A percentile compares a stretch with the other conserved stretches of the same genome.
phyloP scores from a whole-genome alignment of 352 stramenopile species.

The Globisporangium spinosum region DNA sequence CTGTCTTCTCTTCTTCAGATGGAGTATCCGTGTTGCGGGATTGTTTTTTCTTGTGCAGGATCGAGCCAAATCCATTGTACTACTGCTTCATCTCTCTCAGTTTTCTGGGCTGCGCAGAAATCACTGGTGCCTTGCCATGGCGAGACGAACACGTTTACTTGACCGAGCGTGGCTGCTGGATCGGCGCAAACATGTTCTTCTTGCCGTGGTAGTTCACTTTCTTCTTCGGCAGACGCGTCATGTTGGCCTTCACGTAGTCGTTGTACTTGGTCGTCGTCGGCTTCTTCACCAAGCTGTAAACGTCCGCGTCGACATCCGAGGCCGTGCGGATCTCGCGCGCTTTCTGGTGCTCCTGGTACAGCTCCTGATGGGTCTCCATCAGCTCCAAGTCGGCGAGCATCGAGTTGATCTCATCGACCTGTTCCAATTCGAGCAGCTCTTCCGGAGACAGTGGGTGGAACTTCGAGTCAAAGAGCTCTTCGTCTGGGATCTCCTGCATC shows the following conservation, averaged over 20 bases:
- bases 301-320: conserved; percentile 45
- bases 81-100: conserved; percentile 2
- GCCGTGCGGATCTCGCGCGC: conserved; percentile 15
- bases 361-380: conserved; percentile 73
- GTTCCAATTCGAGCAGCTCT: conserved; percentile 66
- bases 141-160: conserved; percentile 32
- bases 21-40: conserved; percentile 22
- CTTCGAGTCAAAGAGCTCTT: conserved; percentile 73
- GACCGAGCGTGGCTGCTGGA: conserved; percentile 69
- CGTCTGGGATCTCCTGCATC: conserved; percentile 57
- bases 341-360: conserved; percentile 17
- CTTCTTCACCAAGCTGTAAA: conserved; percentile 58
- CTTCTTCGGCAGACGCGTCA: conserved; percentile 33
- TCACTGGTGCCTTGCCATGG: not conserved
- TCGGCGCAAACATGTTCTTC: conserved; percentile 42
- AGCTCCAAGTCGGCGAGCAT: conserved; percentile 75
- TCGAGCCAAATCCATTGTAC: conserved; percentile 13
- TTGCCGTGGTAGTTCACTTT: conserved; percentile 35
- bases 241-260: conserved; percentile 30
- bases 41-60: conserved; percentile 26
- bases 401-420: conserved; percentile 78
- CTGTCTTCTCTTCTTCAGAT: conserved; percentile 17
- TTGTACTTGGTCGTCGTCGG: conserved; percentile 34
- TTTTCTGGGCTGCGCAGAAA: not conserved
- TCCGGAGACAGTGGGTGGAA: conserved; percentile 53